These are phyloP conservation scores for Bipolaris gigantea DNA, from an alignment of 2,329 filamentous ascomycete genomes.

Conservation along the genomic window DNA sequence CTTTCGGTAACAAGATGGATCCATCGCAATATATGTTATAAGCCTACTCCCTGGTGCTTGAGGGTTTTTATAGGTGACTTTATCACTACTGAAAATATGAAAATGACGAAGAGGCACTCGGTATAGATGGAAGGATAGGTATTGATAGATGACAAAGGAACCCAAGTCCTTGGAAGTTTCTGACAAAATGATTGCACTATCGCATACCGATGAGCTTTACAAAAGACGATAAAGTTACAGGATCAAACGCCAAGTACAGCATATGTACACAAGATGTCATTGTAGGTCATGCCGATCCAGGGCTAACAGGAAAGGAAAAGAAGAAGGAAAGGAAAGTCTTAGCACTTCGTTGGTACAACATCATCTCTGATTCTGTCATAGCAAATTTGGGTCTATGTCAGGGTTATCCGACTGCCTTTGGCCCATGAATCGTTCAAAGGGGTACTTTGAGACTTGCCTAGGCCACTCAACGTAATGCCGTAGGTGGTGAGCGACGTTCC, in stretches of 20 bases:
- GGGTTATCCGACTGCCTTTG: slow-evolving; percentile 20
- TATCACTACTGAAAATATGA: too few species aligned
- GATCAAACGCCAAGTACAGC: neutral
- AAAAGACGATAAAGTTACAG: neutral
- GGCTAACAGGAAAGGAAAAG: neutral
- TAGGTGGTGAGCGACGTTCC: slow-evolving; percentile 26
- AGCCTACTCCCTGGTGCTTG: too few species aligned
- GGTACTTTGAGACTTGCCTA: slow-evolving; percentile 34
- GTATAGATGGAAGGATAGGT: too few species aligned
- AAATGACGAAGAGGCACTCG: too few species aligned
- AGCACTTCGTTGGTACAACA: neutral
- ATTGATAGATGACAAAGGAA: too few species aligned
- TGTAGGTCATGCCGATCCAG: neutral
- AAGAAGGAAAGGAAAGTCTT: neutral
- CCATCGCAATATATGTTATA: too few species aligned
- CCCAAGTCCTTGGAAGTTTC: too few species aligned
- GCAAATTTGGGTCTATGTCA: slow-evolving; percentile 7
- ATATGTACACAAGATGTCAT: neutral
- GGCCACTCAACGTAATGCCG: slow-evolving; percentile 37
- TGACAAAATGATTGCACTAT: neutral
- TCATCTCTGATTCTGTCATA: neutral
- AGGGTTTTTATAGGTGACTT: too few species aligned
- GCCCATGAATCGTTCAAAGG: slow-evolving; percentile 32
- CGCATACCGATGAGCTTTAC: neutral
- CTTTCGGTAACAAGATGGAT: too few species aligned